phyloP scores from a whole-genome alignment of 148 eudicot genomes.

The Persicaria maculosa region DNA sequence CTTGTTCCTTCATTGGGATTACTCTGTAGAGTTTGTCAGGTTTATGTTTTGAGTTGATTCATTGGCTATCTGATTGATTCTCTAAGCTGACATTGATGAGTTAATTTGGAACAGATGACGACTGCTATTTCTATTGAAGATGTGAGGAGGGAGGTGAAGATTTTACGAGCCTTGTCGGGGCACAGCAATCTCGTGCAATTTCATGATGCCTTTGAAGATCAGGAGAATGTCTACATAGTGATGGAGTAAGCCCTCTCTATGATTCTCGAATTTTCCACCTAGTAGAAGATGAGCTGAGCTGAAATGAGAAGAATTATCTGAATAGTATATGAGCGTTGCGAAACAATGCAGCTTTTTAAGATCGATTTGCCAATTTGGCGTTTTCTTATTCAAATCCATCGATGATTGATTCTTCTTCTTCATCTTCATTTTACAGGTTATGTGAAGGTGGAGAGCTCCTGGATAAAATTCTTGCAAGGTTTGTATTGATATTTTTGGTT shows the following conservation, averaged over 20 bases:
- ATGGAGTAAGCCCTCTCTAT: constrained; percentile 52
- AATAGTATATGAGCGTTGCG: neutral
- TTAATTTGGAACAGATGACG: constrained; percentile 36
- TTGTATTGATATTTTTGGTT: neutral
- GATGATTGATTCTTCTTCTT: neutral
- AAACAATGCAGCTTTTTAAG: neutral
- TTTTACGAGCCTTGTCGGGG: constrained; percentile 41
- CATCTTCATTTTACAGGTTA: constrained; percentile 22
- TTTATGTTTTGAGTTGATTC: neutral
- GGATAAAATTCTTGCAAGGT: constrained; percentile 52
- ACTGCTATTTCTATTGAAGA: constrained; percentile 65
- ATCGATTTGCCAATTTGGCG: neutral
- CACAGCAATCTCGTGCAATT: constrained; percentile 45
- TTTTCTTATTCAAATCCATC: neutral
- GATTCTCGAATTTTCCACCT: neutral
- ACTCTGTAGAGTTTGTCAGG: neutral
- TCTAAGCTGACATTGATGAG: neutral
- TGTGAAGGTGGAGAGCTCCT: constrained; percentile 70
- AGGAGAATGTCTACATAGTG: constrained; percentile 52
- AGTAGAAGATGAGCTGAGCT: neutral
- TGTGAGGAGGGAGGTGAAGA: constrained; percentile 63
- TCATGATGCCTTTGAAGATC: constrained; percentile 61
- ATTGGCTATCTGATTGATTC: neutral
- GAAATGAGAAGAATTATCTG: neutral
- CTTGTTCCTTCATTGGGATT: neutral